Conservation (phyloP, 2,329 filamentous ascomycete species). For the Lomentospora prolificans region DNA sequence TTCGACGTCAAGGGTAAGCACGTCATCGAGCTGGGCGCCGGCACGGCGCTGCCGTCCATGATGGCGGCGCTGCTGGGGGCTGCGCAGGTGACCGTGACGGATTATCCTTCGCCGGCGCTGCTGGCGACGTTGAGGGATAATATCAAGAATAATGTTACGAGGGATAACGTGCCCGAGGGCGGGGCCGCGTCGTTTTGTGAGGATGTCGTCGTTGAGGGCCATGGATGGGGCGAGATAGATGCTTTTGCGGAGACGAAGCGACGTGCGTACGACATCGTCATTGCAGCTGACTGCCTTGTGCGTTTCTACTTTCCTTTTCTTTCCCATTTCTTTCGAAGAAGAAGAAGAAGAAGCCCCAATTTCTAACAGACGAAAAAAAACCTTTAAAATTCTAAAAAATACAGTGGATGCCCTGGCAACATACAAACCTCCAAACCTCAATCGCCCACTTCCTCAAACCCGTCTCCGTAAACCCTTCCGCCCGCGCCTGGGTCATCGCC, state of each 20-base stretch:
- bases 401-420: constrained; percentile 62
- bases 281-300: constrained; percentile 59
- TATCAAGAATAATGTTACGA: constrained; percentile 38
- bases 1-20: constrained; percentile 41
- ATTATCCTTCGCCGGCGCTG: constrained; percentile 56
- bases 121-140: constrained; percentile 51
- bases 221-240: constrained; percentile 50
- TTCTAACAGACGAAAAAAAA: too few species aligned
- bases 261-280: constrained; percentile 46
- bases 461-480: constrained; percentile 23
- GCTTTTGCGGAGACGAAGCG: constrained; percentile 13
- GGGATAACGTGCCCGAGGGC: constrained; percentile 17
- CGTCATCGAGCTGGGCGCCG: constrained; percentile 59
- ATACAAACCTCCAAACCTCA: constrained; percentile 53
- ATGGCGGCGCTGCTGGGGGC: constrained; percentile 39
- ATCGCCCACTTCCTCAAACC: constrained; percentile 49
- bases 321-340: background rate
- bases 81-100: constrained; percentile 46
- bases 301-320: background rate
- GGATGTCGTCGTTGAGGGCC: constrained; percentile 42
- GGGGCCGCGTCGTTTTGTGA: constrained; percentile 9
- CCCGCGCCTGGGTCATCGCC: constrained; percentile 54
- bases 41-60: constrained; percentile 45
- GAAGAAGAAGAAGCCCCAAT: background rate
- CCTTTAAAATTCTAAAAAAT: background rate